phyloP scores from a whole-genome alignment of 352 stramenopile genomes.

The Phytophthora hibernalis region DNA sequence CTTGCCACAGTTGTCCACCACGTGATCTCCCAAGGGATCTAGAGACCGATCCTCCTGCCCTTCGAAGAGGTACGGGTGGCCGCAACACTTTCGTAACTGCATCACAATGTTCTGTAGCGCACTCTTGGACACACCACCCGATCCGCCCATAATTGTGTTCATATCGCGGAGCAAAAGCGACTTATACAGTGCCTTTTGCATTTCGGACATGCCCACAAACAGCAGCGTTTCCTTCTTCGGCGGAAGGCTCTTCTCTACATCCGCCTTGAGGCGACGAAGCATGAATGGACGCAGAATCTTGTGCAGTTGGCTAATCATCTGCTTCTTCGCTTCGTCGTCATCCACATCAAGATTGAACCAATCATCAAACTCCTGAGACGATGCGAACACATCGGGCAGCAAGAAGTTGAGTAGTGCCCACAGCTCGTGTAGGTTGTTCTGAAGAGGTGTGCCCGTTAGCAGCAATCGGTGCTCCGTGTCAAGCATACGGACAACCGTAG shows the following conservation, averaged over 20 bases:
- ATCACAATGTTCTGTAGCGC: conserved; percentile 90
- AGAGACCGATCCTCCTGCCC: conserved; percentile 95
- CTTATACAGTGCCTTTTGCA: conserved; percentile 98
- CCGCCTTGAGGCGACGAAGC: conserved; percentile 97
- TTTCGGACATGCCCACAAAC: conserved; percentile 90
- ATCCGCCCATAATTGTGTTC: conserved; percentile 82
- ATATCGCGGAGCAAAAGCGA: conserved; percentile 96
- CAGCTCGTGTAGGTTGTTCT: conserved; percentile 96
- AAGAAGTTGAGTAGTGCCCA: conserved; percentile 96
- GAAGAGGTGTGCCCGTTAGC: conserved; percentile 94
- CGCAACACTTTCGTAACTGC: conserved; percentile 90
- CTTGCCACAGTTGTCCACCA: conserved; percentile 98
- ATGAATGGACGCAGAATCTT: conserved; percentile 96
- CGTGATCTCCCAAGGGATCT: conserved; percentile 95
- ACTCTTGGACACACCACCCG: conserved; percentile 76
- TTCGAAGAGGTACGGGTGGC: conserved; percentile 95
- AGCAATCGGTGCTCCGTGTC: conserved; percentile 89
- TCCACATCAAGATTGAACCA: conserved; percentile 91
- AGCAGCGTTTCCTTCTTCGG: conserved; percentile 98
- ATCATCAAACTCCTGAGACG: conserved; percentile 87
- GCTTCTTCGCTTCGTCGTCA: conserved; percentile 90
- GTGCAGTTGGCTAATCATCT: conserved; percentile 90
- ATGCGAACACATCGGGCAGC: conserved; percentile 93
- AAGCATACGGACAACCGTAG: conserved; percentile 83
- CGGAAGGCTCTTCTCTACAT: conserved; percentile 98